Evolutionary conservation across 2,329 filamentous ascomycete species (phyloP).

Genomic region (Stagonosporopsis tanaceti): DNA sequence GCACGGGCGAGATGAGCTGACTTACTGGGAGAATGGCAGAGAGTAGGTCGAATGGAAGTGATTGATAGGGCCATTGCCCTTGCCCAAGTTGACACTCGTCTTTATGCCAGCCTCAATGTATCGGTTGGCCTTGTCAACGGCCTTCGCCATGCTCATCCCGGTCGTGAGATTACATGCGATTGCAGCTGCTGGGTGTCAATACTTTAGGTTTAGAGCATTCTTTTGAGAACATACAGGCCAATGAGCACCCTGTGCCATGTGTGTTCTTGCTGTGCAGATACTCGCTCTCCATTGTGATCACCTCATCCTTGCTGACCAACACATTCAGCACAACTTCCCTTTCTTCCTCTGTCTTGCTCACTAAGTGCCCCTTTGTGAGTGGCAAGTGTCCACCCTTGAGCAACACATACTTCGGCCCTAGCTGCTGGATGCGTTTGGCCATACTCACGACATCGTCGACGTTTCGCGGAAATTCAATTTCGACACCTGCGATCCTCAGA

Average conservation of each 20-base stretch:
- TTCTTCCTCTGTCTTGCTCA: constrained; percentile 67
- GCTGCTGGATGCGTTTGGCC: constrained; percentile 68
- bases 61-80: constrained; percentile 76
- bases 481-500: constrained; percentile 61
- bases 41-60: constrained; percentile 77
- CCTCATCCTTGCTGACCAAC: constrained; percentile 68
- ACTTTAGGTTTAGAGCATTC: neutral
- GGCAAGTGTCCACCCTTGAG: constrained; percentile 93
- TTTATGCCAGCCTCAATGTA: constrained; percentile 78
- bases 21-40: constrained; percentile 72
- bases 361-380: constrained; percentile 68
- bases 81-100: constrained; percentile 68
- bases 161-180: constrained; percentile 76
- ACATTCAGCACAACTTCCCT: constrained; percentile 77
- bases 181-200: constrained; percentile 61
- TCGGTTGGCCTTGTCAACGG: constrained; percentile 72
- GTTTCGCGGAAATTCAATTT: constrained; percentile 59
- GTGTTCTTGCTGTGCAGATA: constrained; percentile 82
- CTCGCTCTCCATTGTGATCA: constrained; percentile 70
- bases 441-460: constrained; percentile 73
- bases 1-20: neutral
- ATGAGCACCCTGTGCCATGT: constrained; percentile 92
- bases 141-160: constrained; percentile 63
- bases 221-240: constrained; percentile 72
- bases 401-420: constrained; percentile 82